Evolutionary conservation across 345 rosid species (phyloP), one percentile per base, ranked within the genome.

Genomic region (Limnanthes douglasii): DNA sequence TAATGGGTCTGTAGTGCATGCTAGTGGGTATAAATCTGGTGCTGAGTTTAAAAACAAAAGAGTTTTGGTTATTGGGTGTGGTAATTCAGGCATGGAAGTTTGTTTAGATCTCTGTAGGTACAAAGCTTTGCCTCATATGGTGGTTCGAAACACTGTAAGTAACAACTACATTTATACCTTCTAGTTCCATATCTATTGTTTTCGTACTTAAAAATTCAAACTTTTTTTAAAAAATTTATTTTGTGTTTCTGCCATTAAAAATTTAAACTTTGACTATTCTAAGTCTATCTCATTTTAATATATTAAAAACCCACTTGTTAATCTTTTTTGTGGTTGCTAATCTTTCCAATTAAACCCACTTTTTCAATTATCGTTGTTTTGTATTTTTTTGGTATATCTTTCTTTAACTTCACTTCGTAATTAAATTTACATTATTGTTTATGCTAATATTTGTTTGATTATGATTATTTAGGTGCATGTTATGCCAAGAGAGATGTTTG

Each of bases 31-130:
- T 24, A 85, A 71, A 44, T 73, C 83, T 15, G 93, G 93, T 33
- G 51, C 48, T 14, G 70, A 37, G 18, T 73, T 64, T 23, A 42
- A 43, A 30, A 65, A 65, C 57, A 21, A 52, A 42, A 58, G 50
- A 53, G 96, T 85, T 40, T 45, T 85, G 50, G 88, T 85, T 1
- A 44, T 85, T 14, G 93, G 96, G 4, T 76, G 93, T 54, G 96
- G 96, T 0, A 85, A 85, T 43, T 85, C 96, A 0, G 96, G 96
- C 31, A 79, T 85, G 96, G 96, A 85, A 57, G 77, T 85, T 19
- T 66, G 93, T 57, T 57, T 85, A 50, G 96, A 79, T 59, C 74
- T 85, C 8, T 79, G 78, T 45, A 57, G 70, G 28, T 15, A 68
- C 57, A 61, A 63, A 50, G 83, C 70, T 31, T 30, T 45, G 43